Conservation (phyloP, 2,329 filamentous ascomycete genomes). For the Microcyclospora pomicola region DNA sequence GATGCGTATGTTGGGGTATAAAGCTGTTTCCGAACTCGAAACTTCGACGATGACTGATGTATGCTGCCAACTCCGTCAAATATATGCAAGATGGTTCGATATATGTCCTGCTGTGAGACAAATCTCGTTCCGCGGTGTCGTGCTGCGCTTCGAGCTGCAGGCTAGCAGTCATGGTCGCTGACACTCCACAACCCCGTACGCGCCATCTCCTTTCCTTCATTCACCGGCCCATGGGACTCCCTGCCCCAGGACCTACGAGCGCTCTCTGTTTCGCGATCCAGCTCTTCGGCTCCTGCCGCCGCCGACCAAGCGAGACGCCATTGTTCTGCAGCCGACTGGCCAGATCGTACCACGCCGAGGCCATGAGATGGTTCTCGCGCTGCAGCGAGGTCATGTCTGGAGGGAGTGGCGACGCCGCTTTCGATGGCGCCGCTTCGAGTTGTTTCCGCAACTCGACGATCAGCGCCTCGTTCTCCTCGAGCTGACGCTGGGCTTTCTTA, state of each 20-base stretch:
- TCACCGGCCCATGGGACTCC: too few relatives aligned
- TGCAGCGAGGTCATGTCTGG: constrained; percentile 53
- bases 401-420: constrained; percentile 4
- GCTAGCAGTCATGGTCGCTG: too few relatives aligned
- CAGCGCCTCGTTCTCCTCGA: constrained; percentile 15
- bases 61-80: too few relatives aligned
- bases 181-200: too few relatives aligned
- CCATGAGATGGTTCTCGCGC: constrained; percentile 64
- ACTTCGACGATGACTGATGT: too few relatives aligned
- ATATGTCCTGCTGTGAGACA: too few relatives aligned
- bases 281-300: constrained; percentile 61
- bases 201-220: too few relatives aligned
- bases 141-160: too few relatives aligned
- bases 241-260: constrained; percentile 22
- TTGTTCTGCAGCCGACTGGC: constrained; percentile 68
- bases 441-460: constrained; percentile 18
- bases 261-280: constrained; percentile 71
- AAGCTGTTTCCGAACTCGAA: too few relatives aligned
- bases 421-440: constrained; percentile 10
- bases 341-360: constrained; percentile 78
- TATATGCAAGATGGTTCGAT: too few relatives aligned
- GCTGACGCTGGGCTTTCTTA: constrained; percentile 10
- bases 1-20: too few relatives aligned
- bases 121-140: too few relatives aligned
- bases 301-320: constrained; percentile 61